Evolutionary conservation across 1,139 yeast genomes (phyloP).

Genomic region (Hemisphaericaspora xylanilytica): DNA sequence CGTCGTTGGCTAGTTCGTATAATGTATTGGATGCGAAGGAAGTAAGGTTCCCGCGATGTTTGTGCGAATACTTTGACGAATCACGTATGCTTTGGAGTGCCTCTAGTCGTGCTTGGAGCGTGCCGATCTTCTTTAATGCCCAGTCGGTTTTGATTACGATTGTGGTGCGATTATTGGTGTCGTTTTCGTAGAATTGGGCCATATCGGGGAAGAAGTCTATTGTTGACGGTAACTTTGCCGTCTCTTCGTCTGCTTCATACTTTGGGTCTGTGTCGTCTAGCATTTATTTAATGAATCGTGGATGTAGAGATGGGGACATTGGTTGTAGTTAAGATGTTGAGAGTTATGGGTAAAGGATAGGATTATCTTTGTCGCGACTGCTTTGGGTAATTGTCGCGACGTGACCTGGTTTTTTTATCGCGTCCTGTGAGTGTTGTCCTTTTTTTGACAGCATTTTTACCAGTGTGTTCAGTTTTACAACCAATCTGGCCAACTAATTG

Average conservation of each 20-base stretch:
- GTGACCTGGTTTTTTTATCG: too few relatives aligned
- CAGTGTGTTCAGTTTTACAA: too few relatives aligned
- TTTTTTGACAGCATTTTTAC: not conserved
- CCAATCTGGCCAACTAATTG: too few relatives aligned
- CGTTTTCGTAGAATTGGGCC: conserved; percentile 17
- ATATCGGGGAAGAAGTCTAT: conserved; percentile 27
- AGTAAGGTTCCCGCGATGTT: conserved; percentile 3
- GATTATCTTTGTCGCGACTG: too few relatives aligned
- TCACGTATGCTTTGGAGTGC: conserved; percentile 20
- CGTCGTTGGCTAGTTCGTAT: conserved; percentile 56
- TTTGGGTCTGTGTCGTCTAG: conserved; percentile 9
- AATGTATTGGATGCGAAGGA: conserved; percentile 26
- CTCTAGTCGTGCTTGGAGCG: conserved; percentile 36
- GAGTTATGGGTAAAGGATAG: too few relatives aligned
- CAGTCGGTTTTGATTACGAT: conserved; percentile 18
- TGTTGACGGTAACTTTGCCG: conserved; percentile 15
- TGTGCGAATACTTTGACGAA: conserved; percentile 10
- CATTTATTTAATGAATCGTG: conserved; percentile 3
- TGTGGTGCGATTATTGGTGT: conserved; percentile 11
- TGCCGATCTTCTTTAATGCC: conserved; percentile 35
- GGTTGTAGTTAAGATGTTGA: too few relatives aligned
- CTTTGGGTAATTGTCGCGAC: too few relatives aligned
- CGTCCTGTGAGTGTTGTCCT: not conserved
- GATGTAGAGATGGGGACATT: not conserved
- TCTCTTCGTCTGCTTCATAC: conserved; percentile 11